Conservation (phyloP, 2,329 filamentous ascomycete genomes). For the Aspergillus felis region DNA sequence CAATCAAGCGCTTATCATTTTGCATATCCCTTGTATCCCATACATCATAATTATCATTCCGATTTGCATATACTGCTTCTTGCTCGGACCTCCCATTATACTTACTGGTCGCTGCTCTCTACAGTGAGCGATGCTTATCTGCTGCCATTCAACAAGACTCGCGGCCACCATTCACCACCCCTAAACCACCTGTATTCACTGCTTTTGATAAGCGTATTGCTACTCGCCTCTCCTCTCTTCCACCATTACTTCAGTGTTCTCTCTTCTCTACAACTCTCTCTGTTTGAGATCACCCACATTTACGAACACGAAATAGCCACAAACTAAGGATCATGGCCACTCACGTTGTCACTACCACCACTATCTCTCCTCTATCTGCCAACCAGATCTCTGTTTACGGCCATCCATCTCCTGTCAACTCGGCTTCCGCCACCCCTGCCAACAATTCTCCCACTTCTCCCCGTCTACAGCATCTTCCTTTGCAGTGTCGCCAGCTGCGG, state of each 20-base stretch:
- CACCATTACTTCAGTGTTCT: background rate
- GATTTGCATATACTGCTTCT: background rate
- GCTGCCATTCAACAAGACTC: background rate
- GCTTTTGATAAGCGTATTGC: background rate
- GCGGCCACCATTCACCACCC: background rate
- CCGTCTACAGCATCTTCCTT: slow-evolving; percentile 36
- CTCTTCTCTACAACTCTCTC: background rate
- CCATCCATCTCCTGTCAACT: slow-evolving; percentile 44
- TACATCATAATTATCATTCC: background rate
- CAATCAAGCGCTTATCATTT: background rate
- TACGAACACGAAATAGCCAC: background rate
- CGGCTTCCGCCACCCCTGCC: slow-evolving; percentile 47
- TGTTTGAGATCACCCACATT: background rate
- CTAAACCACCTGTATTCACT: background rate
- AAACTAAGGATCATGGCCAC: slow-evolving; percentile 23
- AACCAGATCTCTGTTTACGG: slow-evolving; percentile 38
- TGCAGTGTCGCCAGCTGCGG: slow-evolving; percentile 54
- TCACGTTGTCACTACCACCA: slow-evolving; percentile 29
- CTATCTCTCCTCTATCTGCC: slow-evolving; percentile 17
- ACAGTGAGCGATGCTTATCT: background rate
- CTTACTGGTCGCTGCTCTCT: background rate
- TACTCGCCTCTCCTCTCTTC: background rate
- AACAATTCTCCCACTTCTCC: slow-evolving; percentile 55
- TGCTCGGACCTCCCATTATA: background rate
- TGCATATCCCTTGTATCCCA: background rate